Conservation (phyloP, 768 basidiomycete genomes). For the Suillus weaverae region DNA sequence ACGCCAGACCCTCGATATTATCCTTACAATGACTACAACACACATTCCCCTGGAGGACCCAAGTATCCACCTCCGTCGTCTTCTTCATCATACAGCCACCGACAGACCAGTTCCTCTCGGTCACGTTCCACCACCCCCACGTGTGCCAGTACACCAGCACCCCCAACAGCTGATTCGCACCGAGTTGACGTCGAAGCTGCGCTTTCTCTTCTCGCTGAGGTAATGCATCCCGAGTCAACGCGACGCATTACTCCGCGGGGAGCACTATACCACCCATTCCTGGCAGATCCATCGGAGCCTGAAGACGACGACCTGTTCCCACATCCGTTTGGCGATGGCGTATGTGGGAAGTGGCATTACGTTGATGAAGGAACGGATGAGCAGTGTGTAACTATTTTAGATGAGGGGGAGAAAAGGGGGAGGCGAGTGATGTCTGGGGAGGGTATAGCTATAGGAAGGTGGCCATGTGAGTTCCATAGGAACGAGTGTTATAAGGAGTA, state of each 20-base stretch:
- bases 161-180: slow-evolving; percentile 40
- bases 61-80: slow-evolving; percentile 33
- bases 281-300: slow-evolving; percentile 46
- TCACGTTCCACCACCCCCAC: slow-evolving; percentile 26
- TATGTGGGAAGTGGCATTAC: slow-evolving; percentile 63
- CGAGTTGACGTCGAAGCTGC: slow-evolving; percentile 60
- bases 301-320: slow-evolving; percentile 71
- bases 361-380: slow-evolving; percentile 60
- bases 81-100: slow-evolving; percentile 29
- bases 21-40: slow-evolving; percentile 44
- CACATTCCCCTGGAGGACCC: slow-evolving; percentile 18
- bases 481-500: slow-evolving; percentile 13
- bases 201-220: slow-evolving; percentile 69
- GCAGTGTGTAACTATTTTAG: slow-evolving; percentile 47
- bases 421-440: slow-evolving; percentile 34
- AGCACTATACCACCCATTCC: slow-evolving; percentile 80
- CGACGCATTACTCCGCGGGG: slow-evolving; percentile 74
- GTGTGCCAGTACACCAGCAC: slow-evolving; percentile 11
- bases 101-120: slow-evolving; percentile 16
- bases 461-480: slow-evolving; percentile 64
- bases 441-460: slow-evolving; percentile 59
- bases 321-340: slow-evolving; percentile 65
- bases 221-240: slow-evolving; percentile 77
- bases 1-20: slow-evolving; percentile 53
- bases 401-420: slow-evolving; percentile 35